A percentile compares a stretch with the other conserved stretches of the same genome.
Evolutionary conservation across 495 filamentous ascomycete genomes (phyloP).

Genomic region (Aspergillus homomorphus): DNA sequence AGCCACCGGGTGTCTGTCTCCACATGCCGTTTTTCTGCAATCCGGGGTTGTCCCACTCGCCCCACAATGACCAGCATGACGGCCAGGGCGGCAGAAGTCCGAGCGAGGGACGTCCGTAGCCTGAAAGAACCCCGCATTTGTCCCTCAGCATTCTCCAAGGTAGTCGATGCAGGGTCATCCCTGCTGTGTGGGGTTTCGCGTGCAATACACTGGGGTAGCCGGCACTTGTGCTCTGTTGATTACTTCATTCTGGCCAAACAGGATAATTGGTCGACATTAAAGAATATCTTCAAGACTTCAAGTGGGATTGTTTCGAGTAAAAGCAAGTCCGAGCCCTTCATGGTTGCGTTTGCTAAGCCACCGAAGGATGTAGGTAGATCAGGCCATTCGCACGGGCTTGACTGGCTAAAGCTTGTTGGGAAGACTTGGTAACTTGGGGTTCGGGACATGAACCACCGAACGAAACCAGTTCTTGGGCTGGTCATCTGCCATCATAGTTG

Average conservation of each 20-base stretch:
- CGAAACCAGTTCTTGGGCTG: not conserved
- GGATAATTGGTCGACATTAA: no score
- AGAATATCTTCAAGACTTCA: no score
- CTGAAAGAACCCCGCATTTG: not conserved
- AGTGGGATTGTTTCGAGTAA: not conserved
- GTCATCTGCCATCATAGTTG: not conserved
- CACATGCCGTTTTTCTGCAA: not conserved
- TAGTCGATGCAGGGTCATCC: not conserved
- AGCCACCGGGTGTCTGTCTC: not conserved
- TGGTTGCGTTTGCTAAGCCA: not conserved
- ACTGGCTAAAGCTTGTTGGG: not conserved
- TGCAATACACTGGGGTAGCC: no score
- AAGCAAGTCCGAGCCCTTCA: not conserved
- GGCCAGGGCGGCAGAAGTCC: not conserved
- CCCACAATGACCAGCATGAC: not conserved
- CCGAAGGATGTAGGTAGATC: no score
- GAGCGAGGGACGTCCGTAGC: not conserved
- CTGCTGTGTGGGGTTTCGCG: not conserved
- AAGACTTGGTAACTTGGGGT: not conserved
- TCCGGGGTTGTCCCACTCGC: not conserved
- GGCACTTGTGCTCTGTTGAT: not conserved
- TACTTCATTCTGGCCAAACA: no score
- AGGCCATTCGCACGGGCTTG: not conserved
- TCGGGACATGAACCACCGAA: not conserved
- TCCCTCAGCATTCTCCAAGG: not conserved